phyloP scores from a whole-genome alignment of 345 rosid species.

The Aquilaria sinensis region DNA sequence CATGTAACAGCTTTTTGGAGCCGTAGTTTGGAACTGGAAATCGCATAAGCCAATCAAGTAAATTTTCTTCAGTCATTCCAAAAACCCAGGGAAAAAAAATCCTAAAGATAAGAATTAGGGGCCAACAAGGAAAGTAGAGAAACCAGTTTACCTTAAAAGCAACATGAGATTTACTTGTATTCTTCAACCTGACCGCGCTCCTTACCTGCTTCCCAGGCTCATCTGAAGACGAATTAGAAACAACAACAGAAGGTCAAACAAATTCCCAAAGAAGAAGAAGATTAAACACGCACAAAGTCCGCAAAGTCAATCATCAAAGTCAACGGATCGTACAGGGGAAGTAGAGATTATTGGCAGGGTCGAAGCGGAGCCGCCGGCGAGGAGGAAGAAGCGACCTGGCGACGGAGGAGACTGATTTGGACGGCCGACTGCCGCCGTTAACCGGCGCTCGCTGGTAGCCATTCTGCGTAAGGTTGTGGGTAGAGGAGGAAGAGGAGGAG shows the following conservation, averaged over 20 bases:
- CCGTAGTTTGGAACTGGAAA: slow-evolving; percentile 89
- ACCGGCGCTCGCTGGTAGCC: slow-evolving; percentile 26
- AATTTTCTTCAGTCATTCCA: background rate
- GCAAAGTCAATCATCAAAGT: slow-evolving; percentile 25
- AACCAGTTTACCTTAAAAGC: slow-evolving; percentile 71
- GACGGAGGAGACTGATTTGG: slow-evolving; percentile 57
- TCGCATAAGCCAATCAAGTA: slow-evolving; percentile 10
- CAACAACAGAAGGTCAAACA: background rate
- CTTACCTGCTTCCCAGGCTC: slow-evolving; percentile 89
- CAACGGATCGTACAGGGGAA: slow-evolving; percentile 58
- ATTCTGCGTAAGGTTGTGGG: slow-evolving; percentile 42
- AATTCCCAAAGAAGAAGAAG: background rate
- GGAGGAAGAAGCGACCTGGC: slow-evolving; percentile 87
- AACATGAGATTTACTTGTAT: slow-evolving; percentile 81
- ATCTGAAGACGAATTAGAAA: slow-evolving; percentile 33
- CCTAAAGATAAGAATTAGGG: background rate
- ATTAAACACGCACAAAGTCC: background rate
- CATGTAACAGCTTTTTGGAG: slow-evolving; percentile 97
- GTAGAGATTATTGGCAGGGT: slow-evolving; percentile 71
- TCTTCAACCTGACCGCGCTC: slow-evolving; percentile 84
- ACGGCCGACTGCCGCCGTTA: slow-evolving; percentile 24
- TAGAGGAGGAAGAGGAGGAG: slow-evolving; percentile 54
- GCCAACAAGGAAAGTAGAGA: background rate
- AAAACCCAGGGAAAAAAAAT: background rate
- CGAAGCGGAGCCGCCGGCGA: slow-evolving; percentile 86